A percentile compares a stretch with the other conserved stretches of the same genome.
phyloP scores from a whole-genome alignment of 108 stramenopile genomes.

The Heterococcus sp. region DNA sequence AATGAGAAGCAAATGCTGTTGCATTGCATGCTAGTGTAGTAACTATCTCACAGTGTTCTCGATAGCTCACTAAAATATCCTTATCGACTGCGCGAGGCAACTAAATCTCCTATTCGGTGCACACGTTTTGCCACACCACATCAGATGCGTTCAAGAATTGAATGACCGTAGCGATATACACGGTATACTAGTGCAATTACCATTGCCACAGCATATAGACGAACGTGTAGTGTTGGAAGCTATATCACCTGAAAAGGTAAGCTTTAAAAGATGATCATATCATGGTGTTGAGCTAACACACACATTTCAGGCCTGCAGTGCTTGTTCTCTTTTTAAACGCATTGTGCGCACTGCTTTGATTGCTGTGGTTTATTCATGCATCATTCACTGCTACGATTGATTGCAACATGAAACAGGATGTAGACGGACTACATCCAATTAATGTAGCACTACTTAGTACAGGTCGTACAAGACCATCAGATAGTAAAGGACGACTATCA shows the following conservation, averaged over 20 bases:
- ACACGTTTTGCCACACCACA: no score
- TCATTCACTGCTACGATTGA: no score
- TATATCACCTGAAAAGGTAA: background rate
- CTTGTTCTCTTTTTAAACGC: background rate
- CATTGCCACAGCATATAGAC: slow-evolving; percentile 79
- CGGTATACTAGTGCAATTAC: slow-evolving; percentile 95
- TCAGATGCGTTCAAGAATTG: slow-evolving; percentile 59
- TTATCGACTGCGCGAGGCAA: no score
- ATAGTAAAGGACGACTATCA: background rate
- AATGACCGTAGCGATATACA: slow-evolving; percentile 78
- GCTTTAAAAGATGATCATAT: background rate
- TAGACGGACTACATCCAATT: slow-evolving; percentile 88
- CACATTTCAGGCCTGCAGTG: background rate
- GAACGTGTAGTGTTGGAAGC: slow-evolving; percentile 66
- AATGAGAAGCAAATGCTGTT: no score
- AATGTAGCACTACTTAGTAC: slow-evolving; percentile 73
- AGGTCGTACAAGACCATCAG: slow-evolving; percentile 13
- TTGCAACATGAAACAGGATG: slow-evolving; percentile 85
- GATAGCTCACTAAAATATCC: no score
- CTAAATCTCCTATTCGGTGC: no score
- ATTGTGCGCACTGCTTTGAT: no score
- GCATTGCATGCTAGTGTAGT: no score
- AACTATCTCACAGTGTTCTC: no score
- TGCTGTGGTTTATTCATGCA: background rate
- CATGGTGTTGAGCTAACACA: background rate